A percentile compares a stretch with the other conserved stretches of the same genome.
Evolutionary conservation across 352 stramenopile species (phyloP).

Genomic region (Globisporangium megalacanthum): DNA sequence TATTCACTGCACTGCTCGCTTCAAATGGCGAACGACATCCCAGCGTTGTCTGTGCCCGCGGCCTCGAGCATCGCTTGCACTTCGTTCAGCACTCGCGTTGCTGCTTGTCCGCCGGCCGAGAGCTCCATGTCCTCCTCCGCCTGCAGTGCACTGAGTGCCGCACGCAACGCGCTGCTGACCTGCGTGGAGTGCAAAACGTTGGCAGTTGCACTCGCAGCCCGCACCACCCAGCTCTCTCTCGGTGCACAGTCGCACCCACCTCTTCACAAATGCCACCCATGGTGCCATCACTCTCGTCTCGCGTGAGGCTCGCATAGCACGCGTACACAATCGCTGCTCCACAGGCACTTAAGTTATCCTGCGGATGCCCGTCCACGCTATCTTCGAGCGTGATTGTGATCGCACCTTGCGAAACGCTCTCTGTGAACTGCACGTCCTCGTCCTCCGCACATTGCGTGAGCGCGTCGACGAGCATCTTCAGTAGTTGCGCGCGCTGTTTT

Average conservation of each 20-base stretch:
- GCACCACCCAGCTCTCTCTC: neutral
- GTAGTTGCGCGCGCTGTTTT: neutral
- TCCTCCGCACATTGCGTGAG: constrained; percentile 4
- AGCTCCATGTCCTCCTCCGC: constrained; percentile 1
- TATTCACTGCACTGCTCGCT: neutral
- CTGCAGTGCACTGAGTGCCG: neutral
- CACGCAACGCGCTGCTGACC: neutral
- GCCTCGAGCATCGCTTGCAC: constrained; percentile 4
- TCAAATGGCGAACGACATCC: too few species aligned
- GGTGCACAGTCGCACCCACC: neutral
- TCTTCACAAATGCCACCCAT: constrained; percentile 2
- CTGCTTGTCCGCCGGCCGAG: neutral
- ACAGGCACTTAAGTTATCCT: neutral
- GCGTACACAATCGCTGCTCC: constrained; percentile 3
- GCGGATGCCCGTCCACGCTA: neutral
- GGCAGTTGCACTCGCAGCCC: too few species aligned
- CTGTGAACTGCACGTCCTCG: constrained; percentile 5
- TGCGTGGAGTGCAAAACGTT: neutral
- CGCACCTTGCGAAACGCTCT: constrained; percentile 9
- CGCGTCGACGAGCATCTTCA: constrained; percentile 4
- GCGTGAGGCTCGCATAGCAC: constrained; percentile 5
- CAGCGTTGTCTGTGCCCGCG: too few species aligned
- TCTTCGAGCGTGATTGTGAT: too few species aligned
- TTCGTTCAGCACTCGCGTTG: constrained; percentile 5
- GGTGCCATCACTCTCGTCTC: neutral